phyloP scores from a whole-genome alignment of 2,329 filamentous ascomycete genomes.

The Ophiostoma piceae region DNA sequence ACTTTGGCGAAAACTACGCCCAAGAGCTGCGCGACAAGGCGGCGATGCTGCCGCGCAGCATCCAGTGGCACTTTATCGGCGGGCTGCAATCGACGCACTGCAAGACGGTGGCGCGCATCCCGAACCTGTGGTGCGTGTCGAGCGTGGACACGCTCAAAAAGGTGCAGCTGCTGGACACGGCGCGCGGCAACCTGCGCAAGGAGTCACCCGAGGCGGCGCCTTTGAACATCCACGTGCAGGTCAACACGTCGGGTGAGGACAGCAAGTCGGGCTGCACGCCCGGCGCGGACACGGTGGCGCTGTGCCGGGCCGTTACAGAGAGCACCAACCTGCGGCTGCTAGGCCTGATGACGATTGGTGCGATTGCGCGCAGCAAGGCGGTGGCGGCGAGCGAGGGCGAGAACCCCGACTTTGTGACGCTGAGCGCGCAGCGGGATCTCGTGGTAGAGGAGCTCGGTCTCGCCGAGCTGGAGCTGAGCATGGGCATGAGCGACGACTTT shows the following conservation, averaged over 20 bases:
- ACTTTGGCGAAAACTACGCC: conserved; percentile 97
- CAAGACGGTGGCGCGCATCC: conserved; percentile 76
- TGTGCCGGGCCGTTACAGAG: conserved; percentile 65
- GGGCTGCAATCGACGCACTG: conserved; percentile 88
- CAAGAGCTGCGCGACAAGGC: conserved; percentile 88
- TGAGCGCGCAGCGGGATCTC: conserved; percentile 65
- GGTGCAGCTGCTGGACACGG: conserved; percentile 71
- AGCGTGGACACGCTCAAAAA: conserved; percentile 88
- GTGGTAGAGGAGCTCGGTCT: conserved; percentile 50
- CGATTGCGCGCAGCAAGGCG: conserved; percentile 76
- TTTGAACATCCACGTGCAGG: conserved; percentile 78
- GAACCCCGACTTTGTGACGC: conserved; percentile 78
- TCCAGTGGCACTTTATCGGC: conserved; percentile 96
- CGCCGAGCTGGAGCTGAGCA: conserved; percentile 72
- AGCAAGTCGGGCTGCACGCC: conserved; percentile 79
- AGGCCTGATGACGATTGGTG: conserved; percentile 95
- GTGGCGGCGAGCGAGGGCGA: conserved; percentile 66
- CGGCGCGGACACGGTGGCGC: conserved; percentile 50
- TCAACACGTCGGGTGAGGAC: conserved; percentile 89
- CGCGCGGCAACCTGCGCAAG: conserved; percentile 45
- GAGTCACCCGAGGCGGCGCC: conserved; percentile 30
- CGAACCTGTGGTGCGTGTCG: conserved; percentile 86
- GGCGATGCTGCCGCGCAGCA: conserved; percentile 64
- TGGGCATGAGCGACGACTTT: conserved; percentile 98
- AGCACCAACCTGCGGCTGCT: conserved; percentile 70